These are phyloP conservation scores for Epichloe elymi DNA, from an alignment of 2,329 filamentous ascomycete genomes.

Conservation along the genomic window DNA sequence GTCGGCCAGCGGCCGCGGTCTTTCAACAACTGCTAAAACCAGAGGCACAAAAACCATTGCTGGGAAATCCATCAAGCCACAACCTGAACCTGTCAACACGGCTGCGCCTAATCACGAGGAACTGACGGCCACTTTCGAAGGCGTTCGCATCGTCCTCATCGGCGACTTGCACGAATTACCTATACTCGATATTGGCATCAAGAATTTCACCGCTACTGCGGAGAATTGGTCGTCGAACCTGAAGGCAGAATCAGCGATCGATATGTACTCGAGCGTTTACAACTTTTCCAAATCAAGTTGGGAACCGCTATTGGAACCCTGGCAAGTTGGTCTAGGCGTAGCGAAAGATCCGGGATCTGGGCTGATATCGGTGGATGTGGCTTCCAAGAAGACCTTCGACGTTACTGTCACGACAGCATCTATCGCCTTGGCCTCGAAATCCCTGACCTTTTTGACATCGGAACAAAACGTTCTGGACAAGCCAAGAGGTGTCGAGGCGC, in stretches of 20 bases:
- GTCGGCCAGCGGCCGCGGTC: slow-evolving; percentile 41
- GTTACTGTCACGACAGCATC: slow-evolving; percentile 86
- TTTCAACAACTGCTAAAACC: slow-evolving; percentile 37
- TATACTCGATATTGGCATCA: slow-evolving; percentile 85
- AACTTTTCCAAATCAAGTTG: slow-evolving; percentile 98
- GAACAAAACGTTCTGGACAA: slow-evolving; percentile 82
- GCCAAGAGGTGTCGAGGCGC: slow-evolving; percentile 78
- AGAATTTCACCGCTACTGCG: slow-evolving; percentile 72
- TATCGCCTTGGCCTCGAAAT: slow-evolving; percentile 87
- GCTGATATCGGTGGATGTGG: slow-evolving; percentile 68
- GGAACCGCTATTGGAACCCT: slow-evolving; percentile 93
- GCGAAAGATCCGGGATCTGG: slow-evolving; percentile 65
- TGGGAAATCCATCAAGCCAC: slow-evolving; percentile 14
- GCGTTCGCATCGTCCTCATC: slow-evolving; percentile 83
- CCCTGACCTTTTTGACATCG: slow-evolving; percentile 77
- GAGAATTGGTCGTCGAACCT: slow-evolving; percentile 85
- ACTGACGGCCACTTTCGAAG: slow-evolving; percentile 73
- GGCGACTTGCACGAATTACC: slow-evolving; percentile 93
- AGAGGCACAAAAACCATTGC: slow-evolving; percentile 25
- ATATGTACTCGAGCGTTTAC: slow-evolving; percentile 92
- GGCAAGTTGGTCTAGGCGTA: slow-evolving; percentile 86
- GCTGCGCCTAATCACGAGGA: slow-evolving; percentile 45
- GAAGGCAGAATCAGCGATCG: slow-evolving; percentile 77
- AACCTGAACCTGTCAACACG: slow-evolving; percentile 7
- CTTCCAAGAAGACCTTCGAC: slow-evolving; percentile 82